Percentiles rank a stretch among this genome's conserved stretches.
phyloP scores from a whole-genome alignment of 345 rosid species.

The Erysimum cheiranthoides region DNA sequence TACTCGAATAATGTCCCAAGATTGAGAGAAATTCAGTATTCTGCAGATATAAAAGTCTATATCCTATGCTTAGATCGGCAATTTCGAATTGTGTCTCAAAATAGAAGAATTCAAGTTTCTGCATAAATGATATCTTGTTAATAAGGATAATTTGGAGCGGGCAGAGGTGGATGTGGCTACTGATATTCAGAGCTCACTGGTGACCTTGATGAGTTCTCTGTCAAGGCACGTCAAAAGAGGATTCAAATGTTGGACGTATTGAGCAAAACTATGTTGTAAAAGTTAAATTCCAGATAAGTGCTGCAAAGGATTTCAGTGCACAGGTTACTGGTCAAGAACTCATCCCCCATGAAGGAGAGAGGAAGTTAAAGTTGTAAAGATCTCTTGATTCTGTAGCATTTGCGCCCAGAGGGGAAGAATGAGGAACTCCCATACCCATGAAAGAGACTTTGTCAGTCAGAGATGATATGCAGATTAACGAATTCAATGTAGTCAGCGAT shows the following conservation, averaged over 20 bases:
- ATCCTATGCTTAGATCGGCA: too few relatives aligned
- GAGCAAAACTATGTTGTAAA: conserved; percentile 38
- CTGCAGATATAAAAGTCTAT: too few relatives aligned
- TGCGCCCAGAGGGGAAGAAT: conserved; percentile 38
- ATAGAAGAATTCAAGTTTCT: too few relatives aligned
- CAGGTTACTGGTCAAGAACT: conserved; percentile 42
- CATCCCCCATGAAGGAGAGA: conserved; percentile 32
- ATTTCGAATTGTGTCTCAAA: too few relatives aligned
- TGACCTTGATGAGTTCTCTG: conserved; percentile 36
- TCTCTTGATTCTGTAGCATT: conserved; percentile 28
- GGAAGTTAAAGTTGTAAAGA: conserved; percentile 37
- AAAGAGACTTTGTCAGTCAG: conserved; percentile 37
- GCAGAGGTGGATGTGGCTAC: conserved; percentile 33
- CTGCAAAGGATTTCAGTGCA: conserved; percentile 34
- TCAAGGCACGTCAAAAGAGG: conserved; percentile 26
- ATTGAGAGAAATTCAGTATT: too few relatives aligned
- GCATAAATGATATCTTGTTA: too few relatives aligned
- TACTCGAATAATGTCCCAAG: too few relatives aligned
- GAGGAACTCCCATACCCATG: conserved; percentile 28
- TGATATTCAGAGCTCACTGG: conserved; percentile 41
- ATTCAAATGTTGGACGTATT: background rate
- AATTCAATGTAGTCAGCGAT: conserved; percentile 26
- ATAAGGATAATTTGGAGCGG: conserved; percentile 41
- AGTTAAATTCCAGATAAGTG: conserved; percentile 28
- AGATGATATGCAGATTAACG: conserved; percentile 39